phyloP scores from a whole-genome alignment of 331 rosid species.

The Cydonia oblonga region DNA sequence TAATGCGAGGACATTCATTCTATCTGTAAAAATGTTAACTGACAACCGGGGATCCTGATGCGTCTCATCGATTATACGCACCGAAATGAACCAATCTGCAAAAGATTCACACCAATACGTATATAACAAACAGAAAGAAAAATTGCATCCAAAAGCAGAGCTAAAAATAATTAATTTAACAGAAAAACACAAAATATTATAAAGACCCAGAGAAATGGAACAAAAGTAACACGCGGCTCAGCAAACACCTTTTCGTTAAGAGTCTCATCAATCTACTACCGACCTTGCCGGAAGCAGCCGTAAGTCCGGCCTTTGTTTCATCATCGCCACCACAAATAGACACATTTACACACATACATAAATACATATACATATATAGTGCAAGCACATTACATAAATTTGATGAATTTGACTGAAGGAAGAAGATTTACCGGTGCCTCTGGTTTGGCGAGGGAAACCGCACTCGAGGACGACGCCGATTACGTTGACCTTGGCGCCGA shows the following conservation, averaged over 20 bases:
- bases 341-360: neutral
- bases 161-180: neutral
- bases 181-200: neutral
- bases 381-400: neutral
- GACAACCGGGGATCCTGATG: constrained; percentile 22
- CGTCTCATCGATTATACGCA: constrained; percentile 51
- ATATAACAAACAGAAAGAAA: neutral
- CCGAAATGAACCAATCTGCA: constrained; percentile 48
- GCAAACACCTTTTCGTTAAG: constrained; percentile 41
- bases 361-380: no score
- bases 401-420: neutral
- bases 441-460: constrained; percentile 29
- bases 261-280: constrained; percentile 72
- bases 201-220: neutral
- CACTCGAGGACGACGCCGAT: constrained; percentile 31
- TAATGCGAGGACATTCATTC: constrained; percentile 39
- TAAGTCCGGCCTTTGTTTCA: constrained; percentile 85
- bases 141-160: neutral
- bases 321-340: constrained; percentile 42
- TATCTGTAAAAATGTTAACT: constrained; percentile 37
- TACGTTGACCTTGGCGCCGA: constrained; percentile 29
- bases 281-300: constrained; percentile 48
- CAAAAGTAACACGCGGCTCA: constrained; percentile 35
- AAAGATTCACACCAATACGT: constrained; percentile 5
- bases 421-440: constrained; percentile 33